phyloP scores from a whole-genome alignment of 345 rosid species.

The Pistacia vera region DNA sequence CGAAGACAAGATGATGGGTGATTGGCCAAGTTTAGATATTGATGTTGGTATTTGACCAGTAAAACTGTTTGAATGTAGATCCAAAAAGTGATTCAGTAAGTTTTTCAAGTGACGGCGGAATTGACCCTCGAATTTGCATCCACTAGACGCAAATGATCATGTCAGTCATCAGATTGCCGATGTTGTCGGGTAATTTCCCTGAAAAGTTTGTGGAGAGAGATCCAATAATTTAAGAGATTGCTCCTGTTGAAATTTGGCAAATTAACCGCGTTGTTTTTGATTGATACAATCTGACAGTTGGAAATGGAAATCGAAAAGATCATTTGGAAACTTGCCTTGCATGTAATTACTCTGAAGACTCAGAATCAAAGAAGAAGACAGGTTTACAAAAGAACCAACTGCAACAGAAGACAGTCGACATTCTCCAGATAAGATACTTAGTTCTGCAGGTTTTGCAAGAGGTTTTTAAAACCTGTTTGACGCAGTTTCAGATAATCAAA shows the following conservation, averaged over 20 bases:
- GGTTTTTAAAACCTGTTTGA: not conserved
- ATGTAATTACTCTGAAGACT: not conserved
- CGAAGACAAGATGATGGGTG: no score
- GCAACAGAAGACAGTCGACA: not conserved
- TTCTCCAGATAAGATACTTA: not conserved
- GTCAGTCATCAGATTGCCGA: not conserved
- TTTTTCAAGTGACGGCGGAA: not conserved
- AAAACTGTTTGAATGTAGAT: not conserved
- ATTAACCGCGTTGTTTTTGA: no score
- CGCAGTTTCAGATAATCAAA: no score
- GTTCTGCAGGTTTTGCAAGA: not conserved
- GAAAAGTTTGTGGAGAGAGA: not conserved
- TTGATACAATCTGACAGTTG: not conserved
- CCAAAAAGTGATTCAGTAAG: not conserved
- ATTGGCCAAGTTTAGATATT: not conserved
- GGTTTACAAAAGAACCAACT: not conserved
- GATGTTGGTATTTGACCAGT: not conserved
- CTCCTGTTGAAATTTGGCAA: no score
- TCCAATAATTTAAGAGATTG: not conserved
- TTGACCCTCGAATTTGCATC: not conserved
- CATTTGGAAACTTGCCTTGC: slow-evolving; percentile 2
- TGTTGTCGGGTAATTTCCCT: not conserved
- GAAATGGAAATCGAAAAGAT: not conserved
- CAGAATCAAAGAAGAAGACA: slow-evolving; percentile 1
- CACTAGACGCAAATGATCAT: not conserved